Evolutionary conservation across 148 eudicot genomes (phyloP), one percentile per base, ranked within the genome.

Genomic region (Rheum nobile): DNA sequence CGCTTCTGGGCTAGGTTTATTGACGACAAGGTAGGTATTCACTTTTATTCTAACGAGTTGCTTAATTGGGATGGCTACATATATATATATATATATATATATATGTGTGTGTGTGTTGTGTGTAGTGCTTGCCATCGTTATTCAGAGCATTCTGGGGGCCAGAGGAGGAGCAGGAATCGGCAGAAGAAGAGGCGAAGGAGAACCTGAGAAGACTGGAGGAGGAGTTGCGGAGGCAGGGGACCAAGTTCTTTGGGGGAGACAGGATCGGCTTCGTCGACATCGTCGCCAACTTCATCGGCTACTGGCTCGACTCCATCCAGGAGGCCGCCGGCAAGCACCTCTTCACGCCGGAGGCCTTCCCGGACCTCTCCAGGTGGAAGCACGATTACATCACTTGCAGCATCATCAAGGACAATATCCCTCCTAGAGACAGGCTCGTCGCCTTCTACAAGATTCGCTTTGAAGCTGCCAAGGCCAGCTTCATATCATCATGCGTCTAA

Each of bases 371-470:
- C n/a, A 8, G 42, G 2, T 85, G 86, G 82, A 63, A 57, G 0
- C 47, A 83, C 32, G 81, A 79, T 7, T 80, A 42, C 69, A 13
- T 73, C 10, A 77, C 67, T 3, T 75, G 67, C 72, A 50, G 34
- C 22, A 59, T 80, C 57, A 34, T 85, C 38, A 80, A 80, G 61
- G 82, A 80, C 32, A 74, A 74, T 19, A 32, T 79, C 22, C 85
- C 87, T 13, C 72, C 75, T 0, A 82, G 72, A 73, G 85, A 80
- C 14, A 38, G 72, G 8, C 26, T 85, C 8, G 42, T 72, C 22
- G 72, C 74, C 11, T 52, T 26, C 37, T 75, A 31, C 52, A 55
- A 46, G 17, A 54, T 47, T 47, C 74, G 71, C 2, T 24, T 32
- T 26, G 81, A 71, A 37, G 72, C 78, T 71, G 67, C 72, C 17